Evolutionary conservation across 208 protist species (phyloP).

Genomic region (Zelonia costaricensis): DNA sequence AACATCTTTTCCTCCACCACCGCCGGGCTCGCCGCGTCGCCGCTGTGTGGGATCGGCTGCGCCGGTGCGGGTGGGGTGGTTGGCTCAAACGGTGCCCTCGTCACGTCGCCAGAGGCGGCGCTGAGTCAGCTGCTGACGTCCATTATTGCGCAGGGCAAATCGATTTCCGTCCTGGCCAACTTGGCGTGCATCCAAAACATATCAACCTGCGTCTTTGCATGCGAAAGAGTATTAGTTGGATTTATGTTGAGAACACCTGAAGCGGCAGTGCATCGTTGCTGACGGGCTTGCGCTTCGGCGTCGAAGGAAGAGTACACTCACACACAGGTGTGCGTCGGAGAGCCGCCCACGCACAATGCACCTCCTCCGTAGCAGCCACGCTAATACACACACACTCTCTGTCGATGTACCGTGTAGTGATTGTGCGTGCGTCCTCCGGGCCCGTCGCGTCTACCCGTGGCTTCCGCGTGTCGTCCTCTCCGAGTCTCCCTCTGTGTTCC

Average conservation of each 20-base stretch:
- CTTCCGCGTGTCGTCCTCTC: too few relatives aligned
- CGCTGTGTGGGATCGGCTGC: constrained; percentile 33
- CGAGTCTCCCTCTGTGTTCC: too few relatives aligned
- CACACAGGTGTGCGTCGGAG: too few relatives aligned
- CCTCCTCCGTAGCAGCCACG: too few relatives aligned
- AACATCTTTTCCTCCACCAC: constrained; percentile 48
- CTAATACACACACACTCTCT: too few relatives aligned
- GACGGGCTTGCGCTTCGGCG: too few relatives aligned
- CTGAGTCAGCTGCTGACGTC: constrained; percentile 53
- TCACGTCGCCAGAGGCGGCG: constrained; percentile 37
- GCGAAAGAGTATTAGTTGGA: constrained; percentile 87
- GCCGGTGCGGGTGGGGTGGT: constrained; percentile 24
- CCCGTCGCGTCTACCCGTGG: too few relatives aligned
- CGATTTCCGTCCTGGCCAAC: constrained; percentile 33
- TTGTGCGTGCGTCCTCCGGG: too few relatives aligned
- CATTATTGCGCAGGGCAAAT: constrained; percentile 48
- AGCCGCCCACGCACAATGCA: too few relatives aligned
- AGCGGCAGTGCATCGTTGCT: too few relatives aligned
- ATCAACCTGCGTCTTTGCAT: constrained; percentile 85
- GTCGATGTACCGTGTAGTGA: too few relatives aligned
- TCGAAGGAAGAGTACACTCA: too few relatives aligned
- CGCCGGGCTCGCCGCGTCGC: constrained; percentile 42
- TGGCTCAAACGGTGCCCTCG: constrained; percentile 9
- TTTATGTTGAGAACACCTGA: constrained; percentile 18
- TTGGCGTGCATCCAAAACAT: constrained; percentile 83